Base-by-base conservation (phyloP, 2,329 filamentous ascomycete genomes). In the Trichoderma afroharzianum region DNA sequence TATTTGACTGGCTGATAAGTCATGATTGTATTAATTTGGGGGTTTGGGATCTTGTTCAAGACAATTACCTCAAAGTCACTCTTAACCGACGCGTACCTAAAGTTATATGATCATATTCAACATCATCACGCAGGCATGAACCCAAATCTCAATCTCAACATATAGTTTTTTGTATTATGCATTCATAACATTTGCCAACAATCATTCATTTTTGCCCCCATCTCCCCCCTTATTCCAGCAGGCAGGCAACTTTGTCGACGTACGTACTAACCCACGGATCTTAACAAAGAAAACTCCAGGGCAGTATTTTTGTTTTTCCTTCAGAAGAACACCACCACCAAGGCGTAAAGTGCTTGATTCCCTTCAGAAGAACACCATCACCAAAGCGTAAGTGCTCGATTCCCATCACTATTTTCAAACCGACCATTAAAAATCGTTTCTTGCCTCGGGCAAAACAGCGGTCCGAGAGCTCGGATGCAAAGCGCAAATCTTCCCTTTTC, bases 101-200 rank as follows among this genome's bases (percentile, higher is more conserved):
- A 36, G 5, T 36, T 36, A 14, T 36, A 14, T 36, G 33, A 36
- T 1, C 33, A 36, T 14, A 58, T 12, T 18, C 28, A 30, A 58
- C 55, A n/a, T n/a, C 53, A 28, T 6, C 8, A n/a, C 18, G 3
- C 14, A 28, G 4, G 47, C 53, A 30, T 3, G 3, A 8, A 58
- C 30, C 28, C 2, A 26, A 26, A 18, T 68, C 53, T 68, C 26
- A 33, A n/a, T 21, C 14, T 59, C 53, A 47, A 59, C 47, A 67
- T 33, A 32, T 33, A 61, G 55, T 33, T 59, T 50, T 59, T 59
- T 59, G 55, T 47, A 68, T 68, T 68, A 68, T 68, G 64, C 55
- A 50, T 47, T 47, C 55, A 68, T 32, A 55, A 33, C 33, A 43
- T 30, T 43, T 43, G 50, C 26, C 64, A 58, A 43, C 64, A 58